phyloP scores from a whole-genome alignment of 331 rosid genomes.

The Acacia concinna region DNA sequence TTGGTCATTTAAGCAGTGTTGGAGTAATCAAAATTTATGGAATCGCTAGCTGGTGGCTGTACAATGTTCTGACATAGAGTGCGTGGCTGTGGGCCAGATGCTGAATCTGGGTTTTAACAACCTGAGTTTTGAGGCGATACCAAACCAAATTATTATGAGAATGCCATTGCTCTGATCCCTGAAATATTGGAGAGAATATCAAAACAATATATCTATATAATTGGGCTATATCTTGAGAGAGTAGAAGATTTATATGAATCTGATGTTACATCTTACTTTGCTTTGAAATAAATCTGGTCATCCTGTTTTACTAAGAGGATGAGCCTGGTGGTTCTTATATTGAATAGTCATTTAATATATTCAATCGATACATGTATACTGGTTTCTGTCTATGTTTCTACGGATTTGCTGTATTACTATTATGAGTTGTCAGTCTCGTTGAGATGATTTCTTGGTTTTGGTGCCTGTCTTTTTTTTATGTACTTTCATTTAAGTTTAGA shows the following conservation, averaged over 20 bases:
- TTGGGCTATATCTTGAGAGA: neutral
- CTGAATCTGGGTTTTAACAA: neutral
- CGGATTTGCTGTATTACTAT: neutral
- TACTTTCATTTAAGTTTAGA: neutral
- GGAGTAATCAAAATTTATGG: neutral
- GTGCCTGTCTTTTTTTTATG: slow-evolving; percentile 19
- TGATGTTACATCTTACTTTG: neutral
- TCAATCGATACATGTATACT: neutral
- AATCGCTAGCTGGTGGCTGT: neutral
- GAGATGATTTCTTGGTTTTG: slow-evolving; percentile 14
- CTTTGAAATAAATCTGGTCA: neutral
- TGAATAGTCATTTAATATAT: neutral
- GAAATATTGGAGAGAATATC: neutral
- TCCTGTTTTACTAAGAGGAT: neutral
- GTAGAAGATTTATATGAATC: neutral
- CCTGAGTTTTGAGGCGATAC: neutral
- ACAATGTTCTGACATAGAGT: neutral
- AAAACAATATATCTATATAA: neutral
- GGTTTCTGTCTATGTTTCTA: neutral
- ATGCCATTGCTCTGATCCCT: neutral
- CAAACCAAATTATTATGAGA: neutral
- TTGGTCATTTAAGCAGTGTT: neutral
- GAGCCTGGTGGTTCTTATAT: neutral
- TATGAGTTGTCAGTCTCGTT: neutral
- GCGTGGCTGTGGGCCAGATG: neutral